A percentile compares a stretch with the other conserved stretches of the same genome.
These are phyloP conservation scores for Podospora sp. DNA, from an alignment of 495 filamentous ascomycete genomes.

Conservation along the genomic window DNA sequence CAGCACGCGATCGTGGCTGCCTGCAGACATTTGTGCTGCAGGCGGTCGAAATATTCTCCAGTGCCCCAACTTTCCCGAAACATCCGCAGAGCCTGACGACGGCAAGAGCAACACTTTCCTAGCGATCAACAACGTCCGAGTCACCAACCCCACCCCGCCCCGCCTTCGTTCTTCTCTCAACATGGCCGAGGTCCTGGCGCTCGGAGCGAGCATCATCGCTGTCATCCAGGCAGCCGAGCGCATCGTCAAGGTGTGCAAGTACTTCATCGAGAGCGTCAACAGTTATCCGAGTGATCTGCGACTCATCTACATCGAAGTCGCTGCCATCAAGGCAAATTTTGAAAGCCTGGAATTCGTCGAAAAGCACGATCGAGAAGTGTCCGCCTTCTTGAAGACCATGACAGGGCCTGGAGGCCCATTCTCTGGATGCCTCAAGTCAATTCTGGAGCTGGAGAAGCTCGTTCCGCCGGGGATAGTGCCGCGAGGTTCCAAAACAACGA, in stretches of 20 bases:
- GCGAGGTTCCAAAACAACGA: neutral
- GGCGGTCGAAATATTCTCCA: too few species aligned
- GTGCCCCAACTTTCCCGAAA: too few species aligned
- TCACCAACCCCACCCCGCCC: too few species aligned
- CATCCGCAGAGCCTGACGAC: too few species aligned
- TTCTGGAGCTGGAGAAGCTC: constrained; percentile 2
- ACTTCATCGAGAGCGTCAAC: constrained; percentile 13
- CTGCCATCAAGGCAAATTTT: neutral
- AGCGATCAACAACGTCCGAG: too few species aligned
- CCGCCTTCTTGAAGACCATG: neutral
- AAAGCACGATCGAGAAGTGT: neutral
- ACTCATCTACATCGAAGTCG: constrained; percentile 17
- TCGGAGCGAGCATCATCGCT: constrained; percentile 16
- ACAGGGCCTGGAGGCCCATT: neutral
- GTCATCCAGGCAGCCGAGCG: constrained; percentile 11
- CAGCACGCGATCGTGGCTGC: too few species aligned
- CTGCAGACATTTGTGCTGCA: too few species aligned
- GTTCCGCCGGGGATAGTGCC: neutral
- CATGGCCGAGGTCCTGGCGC: too few species aligned
- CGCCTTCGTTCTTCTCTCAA: too few species aligned
- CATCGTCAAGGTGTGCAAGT: constrained; percentile 17
- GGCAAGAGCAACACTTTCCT: too few species aligned
- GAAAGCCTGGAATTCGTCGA: constrained; percentile 10
- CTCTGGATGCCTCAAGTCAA: neutral
- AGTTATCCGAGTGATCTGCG: constrained; percentile 22